These are phyloP conservation scores for Lentinula sp. DNA, from an alignment of 768 basidiomycete species.

Conservation along the genomic window DNA sequence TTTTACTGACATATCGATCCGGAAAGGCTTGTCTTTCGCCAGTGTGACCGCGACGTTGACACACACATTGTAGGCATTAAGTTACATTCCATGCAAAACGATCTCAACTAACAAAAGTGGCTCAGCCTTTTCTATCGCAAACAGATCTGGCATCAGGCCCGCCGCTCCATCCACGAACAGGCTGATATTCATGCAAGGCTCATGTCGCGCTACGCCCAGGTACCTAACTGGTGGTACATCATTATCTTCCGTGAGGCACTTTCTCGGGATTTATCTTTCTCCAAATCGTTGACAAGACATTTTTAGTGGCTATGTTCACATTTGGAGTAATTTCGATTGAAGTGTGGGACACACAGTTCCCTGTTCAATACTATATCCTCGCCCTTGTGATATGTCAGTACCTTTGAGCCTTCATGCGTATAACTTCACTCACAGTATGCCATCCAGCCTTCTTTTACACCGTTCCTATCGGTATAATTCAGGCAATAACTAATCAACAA, in stretches of 20 bases:
- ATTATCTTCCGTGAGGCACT: slow-evolving; percentile 48
- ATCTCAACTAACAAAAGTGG: neutral
- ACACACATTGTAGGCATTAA: slow-evolving; percentile 40
- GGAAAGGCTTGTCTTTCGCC: slow-evolving; percentile 60
- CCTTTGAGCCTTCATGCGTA: neutral
- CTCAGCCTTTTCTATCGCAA: slow-evolving; percentile 64
- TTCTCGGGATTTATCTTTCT: slow-evolving; percentile 16
- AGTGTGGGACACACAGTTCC: slow-evolving; percentile 68
- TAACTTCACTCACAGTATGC: neutral
- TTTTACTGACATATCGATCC: slow-evolving; percentile 38
- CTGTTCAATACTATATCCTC: slow-evolving; percentile 62
- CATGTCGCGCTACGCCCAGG: slow-evolving; percentile 71
- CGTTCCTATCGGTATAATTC: slow-evolving; percentile 67
- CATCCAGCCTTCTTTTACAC: slow-evolving; percentile 53
- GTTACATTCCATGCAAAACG: neutral
- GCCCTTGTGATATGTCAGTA: slow-evolving; percentile 53
- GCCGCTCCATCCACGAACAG: slow-evolving; percentile 69
- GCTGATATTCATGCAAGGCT: slow-evolving; percentile 81
- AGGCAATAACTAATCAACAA: slow-evolving; percentile 78
- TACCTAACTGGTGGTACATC: slow-evolving; percentile 85
- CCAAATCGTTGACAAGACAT: neutral
- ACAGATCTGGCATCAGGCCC: slow-evolving; percentile 68
- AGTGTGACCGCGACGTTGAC: slow-evolving; percentile 69
- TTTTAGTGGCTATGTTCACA: slow-evolving; percentile 52
- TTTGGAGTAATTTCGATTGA: slow-evolving; percentile 68